Evolutionary conservation across 2,329 filamentous ascomycete species (phyloP), one percentile per base, ranked within the genome.

Genomic region (Xylaria sp.): DNA sequence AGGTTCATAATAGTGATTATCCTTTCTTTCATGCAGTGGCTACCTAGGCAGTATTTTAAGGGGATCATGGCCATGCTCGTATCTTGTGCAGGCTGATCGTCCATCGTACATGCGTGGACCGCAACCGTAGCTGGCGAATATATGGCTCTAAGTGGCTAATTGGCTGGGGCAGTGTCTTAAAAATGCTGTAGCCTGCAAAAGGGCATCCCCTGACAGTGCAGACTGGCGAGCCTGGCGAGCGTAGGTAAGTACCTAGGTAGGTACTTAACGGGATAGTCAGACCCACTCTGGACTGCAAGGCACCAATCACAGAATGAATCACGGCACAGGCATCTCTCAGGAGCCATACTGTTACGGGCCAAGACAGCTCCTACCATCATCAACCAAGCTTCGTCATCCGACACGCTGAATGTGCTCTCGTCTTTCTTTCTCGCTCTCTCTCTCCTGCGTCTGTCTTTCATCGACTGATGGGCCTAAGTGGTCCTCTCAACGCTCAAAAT

Each of bases 381-480:
- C 61, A 61, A 61, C 47, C 51, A 61, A 68, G 62, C 61, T 67
- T 72, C 69, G 69, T 71, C 69, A 71, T 65, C 63, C 42, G 31
- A 55, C 56, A 52, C 54, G 42, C 64, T 52, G 51, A 43, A 14
- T 6, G 11, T 46, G 43, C 57, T 54, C 52, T 57, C 33, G 33
- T 49, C 33, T 31, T 46, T 42, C 57, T 43, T 5, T 66, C 53
- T n/a, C n/a, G n/a, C n/a, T n/a, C n/a, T n/a, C n/a, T n/a, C n/a
- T n/a, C 46, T 60, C 62, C 60, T 37, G 40, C 38, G 53, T 67
- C 54, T 38, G 53, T 67, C 54, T 68, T 47, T 57, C 55, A 64
- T 67, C 68, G 52, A 68, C 67, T 67, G 64, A 69, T 67, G 65
- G 70, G 67, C 67, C 63, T 65, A 47, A 51, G 69, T 46, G 68